Percentiles rank a stretch among this genome's conserved stretches.
Evolutionary conservation across 1,139 yeast species (phyloP).

Genomic region (Taphrina betulina): DNA sequence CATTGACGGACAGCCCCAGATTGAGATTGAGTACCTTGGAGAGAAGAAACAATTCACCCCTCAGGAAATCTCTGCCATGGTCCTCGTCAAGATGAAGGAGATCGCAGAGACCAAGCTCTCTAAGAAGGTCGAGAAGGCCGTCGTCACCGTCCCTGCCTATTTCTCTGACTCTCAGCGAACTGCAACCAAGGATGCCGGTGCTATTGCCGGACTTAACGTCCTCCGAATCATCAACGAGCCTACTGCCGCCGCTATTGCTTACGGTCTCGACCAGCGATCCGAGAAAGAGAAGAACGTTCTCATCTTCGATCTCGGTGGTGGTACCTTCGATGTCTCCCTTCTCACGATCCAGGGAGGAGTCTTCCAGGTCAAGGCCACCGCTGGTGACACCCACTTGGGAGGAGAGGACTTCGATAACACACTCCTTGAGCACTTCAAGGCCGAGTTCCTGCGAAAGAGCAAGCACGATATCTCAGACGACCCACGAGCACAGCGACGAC

Average conservation of each 20-base stretch:
- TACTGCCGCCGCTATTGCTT: slow-evolving; percentile 96
- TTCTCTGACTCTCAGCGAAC: slow-evolving; percentile 96
- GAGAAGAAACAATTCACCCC: slow-evolving; percentile 93
- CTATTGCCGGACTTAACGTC: slow-evolving; percentile 92
- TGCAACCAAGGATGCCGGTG: slow-evolving; percentile 97
- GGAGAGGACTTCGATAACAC: slow-evolving; percentile 99
- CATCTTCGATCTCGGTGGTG: slow-evolving; percentile 97
- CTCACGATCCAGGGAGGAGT: slow-evolving; percentile 98
- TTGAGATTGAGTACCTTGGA: slow-evolving; percentile 90
- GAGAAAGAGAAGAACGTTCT: slow-evolving; percentile 84
- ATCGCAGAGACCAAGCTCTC: slow-evolving; percentile 92
- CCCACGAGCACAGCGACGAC: slow-evolving; percentile 96
- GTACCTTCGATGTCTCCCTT: slow-evolving; percentile 97
- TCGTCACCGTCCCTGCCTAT: slow-evolving; percentile 91
- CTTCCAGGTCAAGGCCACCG: slow-evolving; percentile 98
- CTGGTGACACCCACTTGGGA: slow-evolving; percentile 99
- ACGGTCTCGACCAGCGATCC: slow-evolving; percentile 91
- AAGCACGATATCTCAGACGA: slow-evolving; percentile 87
- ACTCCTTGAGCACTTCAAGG: slow-evolving; percentile 89
- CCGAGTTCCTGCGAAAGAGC: slow-evolving; percentile 96
- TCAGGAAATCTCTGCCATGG: slow-evolving; percentile 94
- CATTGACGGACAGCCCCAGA: slow-evolving; percentile 80
- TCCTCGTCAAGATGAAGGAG: slow-evolving; percentile 92
- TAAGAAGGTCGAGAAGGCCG: slow-evolving; percentile 81
- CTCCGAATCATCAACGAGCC: slow-evolving; percentile 94